Evolutionary conservation across 768 basidiomycete species (phyloP), one percentile per base, ranked within the genome.

Genomic region (Suillus plorans): DNA sequence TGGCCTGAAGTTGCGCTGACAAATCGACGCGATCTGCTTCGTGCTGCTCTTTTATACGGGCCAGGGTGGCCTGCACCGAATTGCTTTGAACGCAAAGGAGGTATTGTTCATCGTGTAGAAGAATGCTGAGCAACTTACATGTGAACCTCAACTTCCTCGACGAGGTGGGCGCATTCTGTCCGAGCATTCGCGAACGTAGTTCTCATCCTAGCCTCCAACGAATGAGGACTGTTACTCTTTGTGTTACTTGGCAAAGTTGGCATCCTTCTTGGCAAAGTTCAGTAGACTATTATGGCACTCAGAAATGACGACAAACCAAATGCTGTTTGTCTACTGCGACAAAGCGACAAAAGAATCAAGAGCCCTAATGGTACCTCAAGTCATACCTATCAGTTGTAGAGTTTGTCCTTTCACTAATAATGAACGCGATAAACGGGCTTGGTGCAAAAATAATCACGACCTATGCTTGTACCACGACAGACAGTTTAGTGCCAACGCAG

Each of bases 81-180:
- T 74, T 68, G 9, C 74, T 76, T 20, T 16, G 47, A 44, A 31
- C 34, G 67, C 45, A 39, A 62, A 60, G 8, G 22, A 39, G 53
- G 18, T 9, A 14, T 41, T 39, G 28, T 39, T 14, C 12, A 60
- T 34, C 36, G 12, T 55, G 42, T 55, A 52, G 42, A n/a, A 28
- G 34, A 56, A 52, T 37, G 37, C 56, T 4, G 25, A 20, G 18
- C 18, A 5, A 63, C 76, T 67, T 66, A 78, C 75, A 66, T 66
- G 58, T 75, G 69, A 1, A 63, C 22, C 34, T 75, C 68, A 14
- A 78, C 74, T 53, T 78, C 80, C 49, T 36, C 67, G 8, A 60
- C 64, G 2, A 67, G 62, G 42, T 44, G 59, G 58, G 62, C 61
- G 47, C 65, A 49, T 44, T 67, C 64, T 16, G 66, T 63, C 34